A percentile compares a stretch with the other conserved stretches of the same genome.
These are phyloP conservation scores for Penicillium decumbens DNA, from an alignment of 2,329 filamentous ascomycete species.

Conservation along the genomic window DNA sequence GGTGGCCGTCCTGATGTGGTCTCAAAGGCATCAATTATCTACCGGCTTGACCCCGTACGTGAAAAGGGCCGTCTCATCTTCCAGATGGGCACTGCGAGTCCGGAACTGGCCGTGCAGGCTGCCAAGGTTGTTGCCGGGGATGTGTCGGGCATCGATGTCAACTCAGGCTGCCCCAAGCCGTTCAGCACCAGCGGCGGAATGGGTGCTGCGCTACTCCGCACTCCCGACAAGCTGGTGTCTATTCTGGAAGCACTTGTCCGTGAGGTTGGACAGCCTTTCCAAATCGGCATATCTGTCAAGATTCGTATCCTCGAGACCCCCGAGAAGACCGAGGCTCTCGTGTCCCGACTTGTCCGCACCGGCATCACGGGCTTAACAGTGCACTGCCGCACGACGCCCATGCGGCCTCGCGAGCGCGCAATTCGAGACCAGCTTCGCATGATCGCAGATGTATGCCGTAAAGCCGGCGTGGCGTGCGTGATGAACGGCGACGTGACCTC, in stretches of 20 bases:
- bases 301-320: conserved; percentile 79
- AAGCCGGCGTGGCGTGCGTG: conserved; percentile 82
- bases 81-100: conserved; percentile 84
- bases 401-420: conserved; percentile 84
- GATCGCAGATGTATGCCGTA: conserved; percentile 73
- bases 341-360: conserved; percentile 72
- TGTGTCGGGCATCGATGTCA: conserved; percentile 92
- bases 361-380: conserved; percentile 90
- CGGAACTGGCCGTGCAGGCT: conserved; percentile 75
- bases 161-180: conserved; percentile 95
- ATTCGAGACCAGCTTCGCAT: conserved; percentile 81
- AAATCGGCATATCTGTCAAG: conserved; percentile 95
- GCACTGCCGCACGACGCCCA: conserved; percentile 92
- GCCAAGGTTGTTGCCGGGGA: conserved; percentile 78
- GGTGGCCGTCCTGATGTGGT: conserved; percentile 44
- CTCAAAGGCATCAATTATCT: conserved; percentile 66
- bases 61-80: conserved; percentile 77
- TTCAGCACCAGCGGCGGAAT: conserved; percentile 93
- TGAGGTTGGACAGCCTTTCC: conserved; percentile 68
- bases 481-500: conserved; percentile 90
- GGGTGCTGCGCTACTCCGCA: conserved; percentile 84
- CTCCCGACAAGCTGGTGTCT: conserved; percentile 73
- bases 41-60: conserved; percentile 70
- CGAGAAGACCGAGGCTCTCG: conserved; percentile 70
- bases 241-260: conserved; percentile 80